Percentiles rank a stretch among this genome's conserved stretches.
phyloP scores from a whole-genome alignment of 306 rosid species.

The Trifolium pratense region DNA sequence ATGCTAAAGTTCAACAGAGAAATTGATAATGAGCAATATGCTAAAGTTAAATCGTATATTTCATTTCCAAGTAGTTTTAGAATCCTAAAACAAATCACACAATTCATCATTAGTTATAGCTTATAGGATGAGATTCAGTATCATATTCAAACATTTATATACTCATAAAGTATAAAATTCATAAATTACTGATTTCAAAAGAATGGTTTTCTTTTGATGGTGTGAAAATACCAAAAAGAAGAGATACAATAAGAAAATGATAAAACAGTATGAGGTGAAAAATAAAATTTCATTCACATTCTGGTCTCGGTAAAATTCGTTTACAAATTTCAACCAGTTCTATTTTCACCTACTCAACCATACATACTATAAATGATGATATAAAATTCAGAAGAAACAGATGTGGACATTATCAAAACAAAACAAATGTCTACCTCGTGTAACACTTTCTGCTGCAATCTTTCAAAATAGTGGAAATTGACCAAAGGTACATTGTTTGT shows the following conservation, averaged over 20 bases:
- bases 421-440: constrained; percentile 57
- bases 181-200: not conserved
- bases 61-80: not conserved
- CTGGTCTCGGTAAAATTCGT: not conserved
- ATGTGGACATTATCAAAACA: constrained; percentile 28
- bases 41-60: not conserved
- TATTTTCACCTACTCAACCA: constrained; percentile 22
- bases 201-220: constrained; percentile 5
- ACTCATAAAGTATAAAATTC: not conserved
- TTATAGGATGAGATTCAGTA: not conserved
- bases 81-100: not conserved
- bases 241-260: not conserved
- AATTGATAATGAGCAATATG: not conserved
- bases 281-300: constrained; percentile 6
- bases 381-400: not conserved
- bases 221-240: not conserved
- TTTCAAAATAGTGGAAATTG: constrained; percentile 80
- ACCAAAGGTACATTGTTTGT: constrained; percentile 65
- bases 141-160: not conserved
- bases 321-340: constrained; percentile 22
- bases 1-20: not conserved
- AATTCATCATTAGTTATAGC: constrained; percentile 1
- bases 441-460: constrained; percentile 67
- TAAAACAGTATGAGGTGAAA: not conserved
- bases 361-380: constrained; percentile 15